Conservation (phyloP, 345 rosid genomes). For the Hypericum perforatum region DNA sequence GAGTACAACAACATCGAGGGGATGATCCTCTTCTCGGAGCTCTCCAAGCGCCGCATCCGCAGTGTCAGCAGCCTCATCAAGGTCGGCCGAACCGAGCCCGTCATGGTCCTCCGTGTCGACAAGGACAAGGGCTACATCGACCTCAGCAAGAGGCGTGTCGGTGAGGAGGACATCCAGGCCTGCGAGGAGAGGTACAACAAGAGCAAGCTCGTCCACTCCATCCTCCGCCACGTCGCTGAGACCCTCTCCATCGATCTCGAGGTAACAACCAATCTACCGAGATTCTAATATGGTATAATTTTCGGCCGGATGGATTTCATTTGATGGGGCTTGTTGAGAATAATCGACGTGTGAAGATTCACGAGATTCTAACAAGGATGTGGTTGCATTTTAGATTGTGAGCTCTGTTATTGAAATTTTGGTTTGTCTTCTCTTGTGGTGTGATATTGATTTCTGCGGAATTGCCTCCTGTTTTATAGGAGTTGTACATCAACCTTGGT, state of each 20-base stretch:
- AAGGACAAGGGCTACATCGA: conserved; percentile 96
- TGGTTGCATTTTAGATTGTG: too few relatives aligned
- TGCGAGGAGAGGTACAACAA: conserved; percentile 97
- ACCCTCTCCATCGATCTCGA: conserved; percentile 77
- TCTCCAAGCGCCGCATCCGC: conserved; percentile 95
- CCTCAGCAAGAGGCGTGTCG: conserved; percentile 87
- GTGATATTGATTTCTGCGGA: too few relatives aligned
- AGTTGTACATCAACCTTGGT: conserved; percentile 66
- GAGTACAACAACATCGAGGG: conserved; percentile 99
- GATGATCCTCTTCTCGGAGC: conserved; percentile 97
- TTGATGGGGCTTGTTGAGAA: too few relatives aligned
- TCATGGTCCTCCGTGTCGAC: conserved; percentile 95
- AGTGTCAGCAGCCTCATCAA: conserved; percentile 89
- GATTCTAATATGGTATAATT: too few relatives aligned
- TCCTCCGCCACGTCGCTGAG: conserved; percentile 97
- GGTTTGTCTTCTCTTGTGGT: background rate
- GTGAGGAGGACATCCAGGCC: conserved; percentile 87
- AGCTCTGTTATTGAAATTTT: too few relatives aligned
- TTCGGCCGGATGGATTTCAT: too few relatives aligned
- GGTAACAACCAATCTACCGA: conserved; percentile 32
- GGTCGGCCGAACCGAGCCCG: conserved; percentile 96
- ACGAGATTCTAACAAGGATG: too few relatives aligned
- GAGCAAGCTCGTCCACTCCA: conserved; percentile 98
- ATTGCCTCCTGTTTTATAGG: too few relatives aligned
- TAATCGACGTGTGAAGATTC: too few relatives aligned